Conservation (phyloP, 2,329 filamentous ascomycete species). For the Lachnellula subtilissima region DNA sequence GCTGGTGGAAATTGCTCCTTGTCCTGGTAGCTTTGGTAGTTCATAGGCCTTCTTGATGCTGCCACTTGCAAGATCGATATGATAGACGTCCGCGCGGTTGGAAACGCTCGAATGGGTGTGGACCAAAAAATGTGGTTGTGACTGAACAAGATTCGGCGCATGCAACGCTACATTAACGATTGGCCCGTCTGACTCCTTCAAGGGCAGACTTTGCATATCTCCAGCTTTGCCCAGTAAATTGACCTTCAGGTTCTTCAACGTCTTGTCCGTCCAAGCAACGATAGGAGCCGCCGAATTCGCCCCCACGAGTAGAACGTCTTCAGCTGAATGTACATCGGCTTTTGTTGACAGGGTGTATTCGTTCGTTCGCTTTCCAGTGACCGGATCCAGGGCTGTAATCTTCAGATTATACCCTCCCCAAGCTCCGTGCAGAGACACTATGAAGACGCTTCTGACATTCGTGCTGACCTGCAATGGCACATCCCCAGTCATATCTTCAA, state of each 20-base stretch:
- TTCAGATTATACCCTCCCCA: constrained; percentile 70
- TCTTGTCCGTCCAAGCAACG: constrained; percentile 67
- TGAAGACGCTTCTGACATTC: constrained; percentile 66
- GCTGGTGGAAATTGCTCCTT: constrained; percentile 74
- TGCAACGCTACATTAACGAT: constrained; percentile 62
- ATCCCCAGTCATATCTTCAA: constrained; percentile 63
- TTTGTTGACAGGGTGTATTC: constrained; percentile 71
- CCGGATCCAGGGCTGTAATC: constrained; percentile 66
- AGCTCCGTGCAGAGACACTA: constrained; percentile 68
- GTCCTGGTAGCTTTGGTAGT: constrained; percentile 64
- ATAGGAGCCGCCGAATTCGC: constrained; percentile 71
- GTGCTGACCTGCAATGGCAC: constrained; percentile 69
- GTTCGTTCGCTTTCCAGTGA: constrained; percentile 66
- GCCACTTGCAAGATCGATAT: constrained; percentile 67
- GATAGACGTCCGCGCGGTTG: constrained; percentile 82
- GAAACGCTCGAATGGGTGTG: constrained; percentile 66
- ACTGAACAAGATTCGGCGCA: constrained; percentile 66
- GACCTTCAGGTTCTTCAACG: constrained; percentile 58
- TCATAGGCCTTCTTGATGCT: constrained; percentile 74
- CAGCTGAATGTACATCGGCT: constrained; percentile 59
- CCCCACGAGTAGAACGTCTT: constrained; percentile 69
- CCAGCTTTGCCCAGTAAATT: constrained; percentile 61
- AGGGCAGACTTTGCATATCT: constrained; percentile 49
- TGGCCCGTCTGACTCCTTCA: constrained; percentile 42
- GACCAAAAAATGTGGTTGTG: constrained; percentile 77